Evolutionary conservation across 192 early-diverging fungal genomes (phyloP), one percentile per base, ranked within the genome.

Genomic region (Backusella sp.): DNA sequence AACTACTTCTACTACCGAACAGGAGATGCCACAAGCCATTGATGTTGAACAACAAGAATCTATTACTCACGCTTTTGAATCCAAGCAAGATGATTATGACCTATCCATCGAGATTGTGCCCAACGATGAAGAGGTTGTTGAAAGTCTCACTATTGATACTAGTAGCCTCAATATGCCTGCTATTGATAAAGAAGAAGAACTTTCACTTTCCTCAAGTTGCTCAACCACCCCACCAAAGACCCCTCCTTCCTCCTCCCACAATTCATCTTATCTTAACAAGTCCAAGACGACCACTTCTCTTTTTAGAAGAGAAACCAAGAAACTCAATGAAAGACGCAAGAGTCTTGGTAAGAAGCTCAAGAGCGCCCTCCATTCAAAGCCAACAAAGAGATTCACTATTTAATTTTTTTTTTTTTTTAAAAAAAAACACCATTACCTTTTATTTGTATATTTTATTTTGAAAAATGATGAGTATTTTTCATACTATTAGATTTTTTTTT

Each of bases 251-350:
- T 59, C 53, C 11, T 23, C n/a, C 21, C 53, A 59, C 3, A 0
- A 49, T 6, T n/a, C 46, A 49, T 59, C 53, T 26, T 59, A 23
- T 21, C 53, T 59, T 11, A 59, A 21, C n/a, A 59, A 59, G 23
- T 59, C 53, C n/a, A 59, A 59, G 53, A 59, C 53, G 19, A 70
- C 39, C 26, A 70, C 68, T 11, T 70, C 69, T 15, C 36, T 70
- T 21, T 11, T 70, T 70, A 36, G 69, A 42, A 70, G 69, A 70
- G 69, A 70, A 6, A 70, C 69, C 3, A 70, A n/a, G 14, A 70
- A 70, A 15, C 23, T 70, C 3, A 70, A 70, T 44, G 69, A 70
- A 23, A 46, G 41, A 32, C 37, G 69, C 12, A 70, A 46, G 26
- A 70, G 69, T 46, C 41, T 70, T 6, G 41, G 39, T 7, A 46